A percentile compares a stretch with the other conserved stretches of the same genome.
Evolutionary conservation across 2,329 filamentous ascomycete species (phyloP).

Genomic region (Phoma sp.): DNA sequence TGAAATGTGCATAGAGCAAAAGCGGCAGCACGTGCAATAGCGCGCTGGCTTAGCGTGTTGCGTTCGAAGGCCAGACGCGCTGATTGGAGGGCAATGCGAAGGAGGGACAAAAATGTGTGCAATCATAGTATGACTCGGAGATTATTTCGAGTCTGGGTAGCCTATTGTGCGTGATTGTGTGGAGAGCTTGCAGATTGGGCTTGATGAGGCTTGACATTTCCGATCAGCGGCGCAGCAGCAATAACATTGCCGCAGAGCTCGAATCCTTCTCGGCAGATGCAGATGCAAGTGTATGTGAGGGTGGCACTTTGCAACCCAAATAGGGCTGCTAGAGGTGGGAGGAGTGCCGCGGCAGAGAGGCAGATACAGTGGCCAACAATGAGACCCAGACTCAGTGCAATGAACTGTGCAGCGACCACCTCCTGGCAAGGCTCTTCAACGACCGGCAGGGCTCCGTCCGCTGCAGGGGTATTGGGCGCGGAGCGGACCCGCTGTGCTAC

Average conservation of each 20-base stretch:
- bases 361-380: neutral
- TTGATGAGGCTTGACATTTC: neutral
- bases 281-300: too few relatives aligned
- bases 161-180: neutral
- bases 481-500: constrained; percentile 9
- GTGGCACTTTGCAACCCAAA: neutral
- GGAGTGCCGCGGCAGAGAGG: neutral
- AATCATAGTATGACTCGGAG: constrained; percentile 29
- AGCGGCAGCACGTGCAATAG: constrained; percentile 7
- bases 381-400: neutral
- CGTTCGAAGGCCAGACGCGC: neutral
- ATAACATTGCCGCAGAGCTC: neutral
- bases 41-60: neutral
- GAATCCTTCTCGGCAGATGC: neutral
- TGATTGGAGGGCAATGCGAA: constrained; percentile 21
- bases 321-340: neutral
- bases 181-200: constrained; percentile 1
- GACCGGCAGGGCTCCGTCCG: neutral
- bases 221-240: constrained; percentile 4
- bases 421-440: constrained; percentile 1
- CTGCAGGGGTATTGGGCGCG: constrained; percentile 9
- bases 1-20: neutral
- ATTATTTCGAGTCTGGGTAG: constrained; percentile 20
- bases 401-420: constrained; percentile 3
- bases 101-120: constrained; percentile 9